phyloP scores from a whole-genome alignment of 495 filamentous ascomycete species.

The Talaromyces adpressus region DNA sequence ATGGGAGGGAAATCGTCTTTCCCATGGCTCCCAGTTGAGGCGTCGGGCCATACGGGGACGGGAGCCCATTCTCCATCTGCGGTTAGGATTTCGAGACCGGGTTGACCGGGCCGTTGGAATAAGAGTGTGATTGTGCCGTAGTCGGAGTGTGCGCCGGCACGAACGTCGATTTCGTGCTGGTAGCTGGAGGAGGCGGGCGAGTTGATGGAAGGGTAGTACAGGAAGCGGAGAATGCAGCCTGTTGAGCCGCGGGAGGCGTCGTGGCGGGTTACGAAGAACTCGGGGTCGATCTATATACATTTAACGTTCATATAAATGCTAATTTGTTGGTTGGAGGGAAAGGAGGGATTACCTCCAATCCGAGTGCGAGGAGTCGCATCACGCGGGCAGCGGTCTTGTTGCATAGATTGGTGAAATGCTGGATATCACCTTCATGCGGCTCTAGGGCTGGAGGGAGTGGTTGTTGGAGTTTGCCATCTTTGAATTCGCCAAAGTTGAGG shows the following conservation, averaged over 20 bases:
- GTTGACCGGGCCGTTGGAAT: slow-evolving; percentile 74
- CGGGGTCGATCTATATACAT: slow-evolving; percentile 40
- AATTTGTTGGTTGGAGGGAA: no score
- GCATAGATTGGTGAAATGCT: slow-evolving; percentile 60
- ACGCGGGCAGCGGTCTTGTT: slow-evolving; percentile 66
- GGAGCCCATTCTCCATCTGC: slow-evolving; percentile 38
- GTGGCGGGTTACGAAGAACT: slow-evolving; percentile 75
- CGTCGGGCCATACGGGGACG: slow-evolving; percentile 34
- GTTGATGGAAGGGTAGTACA: slow-evolving; percentile 65
- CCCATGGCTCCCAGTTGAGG: not conserved
- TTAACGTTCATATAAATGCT: no score
- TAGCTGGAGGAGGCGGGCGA: slow-evolving; percentile 31
- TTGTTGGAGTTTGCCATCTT: slow-evolving; percentile 66
- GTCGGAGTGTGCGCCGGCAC: slow-evolving; percentile 62
- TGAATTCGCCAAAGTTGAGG: slow-evolving; percentile 85
- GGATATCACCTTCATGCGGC: slow-evolving; percentile 51
- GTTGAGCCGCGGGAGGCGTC: slow-evolving; percentile 49
- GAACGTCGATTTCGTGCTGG: slow-evolving; percentile 46
- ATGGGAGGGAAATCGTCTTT: slow-evolving; percentile 56
- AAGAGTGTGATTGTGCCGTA: slow-evolving; percentile 63
- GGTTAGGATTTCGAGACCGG: slow-evolving; percentile 78
- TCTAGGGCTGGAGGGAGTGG: slow-evolving; percentile 63
- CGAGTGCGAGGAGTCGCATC: slow-evolving; percentile 67
- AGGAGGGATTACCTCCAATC: slow-evolving; percentile 54
- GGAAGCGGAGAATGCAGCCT: slow-evolving; percentile 71